These are phyloP conservation scores for Leishmania tropica DNA, from an alignment of 208 protist species.

Conservation along the genomic window DNA sequence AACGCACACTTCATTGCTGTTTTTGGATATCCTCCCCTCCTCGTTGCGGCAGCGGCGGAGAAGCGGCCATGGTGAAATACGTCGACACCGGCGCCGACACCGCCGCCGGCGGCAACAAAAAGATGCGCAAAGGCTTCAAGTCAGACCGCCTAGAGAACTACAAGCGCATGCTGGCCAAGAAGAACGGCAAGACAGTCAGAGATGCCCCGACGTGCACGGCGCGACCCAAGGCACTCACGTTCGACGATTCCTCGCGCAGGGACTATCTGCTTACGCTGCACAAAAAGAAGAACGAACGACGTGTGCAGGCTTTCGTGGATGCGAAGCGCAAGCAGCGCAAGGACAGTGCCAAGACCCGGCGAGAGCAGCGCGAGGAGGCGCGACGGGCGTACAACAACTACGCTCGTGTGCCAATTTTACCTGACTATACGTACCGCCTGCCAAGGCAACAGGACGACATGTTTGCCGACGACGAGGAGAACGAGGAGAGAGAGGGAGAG, in stretches of 20 bases:
- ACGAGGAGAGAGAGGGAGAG: slow-evolving; percentile 23
- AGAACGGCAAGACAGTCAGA: slow-evolving; percentile 44
- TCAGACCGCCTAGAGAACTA: slow-evolving; percentile 81
- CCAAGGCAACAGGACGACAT: slow-evolving; percentile 48
- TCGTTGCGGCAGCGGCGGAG: background rate
- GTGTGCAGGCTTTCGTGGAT: slow-evolving; percentile 87
- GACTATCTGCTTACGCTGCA: slow-evolving; percentile 83
- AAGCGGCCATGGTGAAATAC: slow-evolving; percentile 45
- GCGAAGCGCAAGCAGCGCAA: slow-evolving; percentile 68
- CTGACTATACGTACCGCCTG: slow-evolving; percentile 84
- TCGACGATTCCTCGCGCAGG: slow-evolving; percentile 61
- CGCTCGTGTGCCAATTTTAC: slow-evolving; percentile 82
- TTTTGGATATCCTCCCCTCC: background rate
- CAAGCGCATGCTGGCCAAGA: slow-evolving; percentile 56
- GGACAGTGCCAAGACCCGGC: slow-evolving; percentile 70
- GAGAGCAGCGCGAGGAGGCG: slow-evolving; percentile 83
- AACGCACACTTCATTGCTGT: background rate
- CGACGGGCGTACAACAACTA: slow-evolving; percentile 86
- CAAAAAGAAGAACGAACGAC: slow-evolving; percentile 87
- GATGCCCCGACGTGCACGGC: slow-evolving; percentile 13
- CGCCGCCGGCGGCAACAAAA: slow-evolving; percentile 41
- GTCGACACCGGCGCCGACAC: slow-evolving; percentile 41
- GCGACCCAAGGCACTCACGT: slow-evolving; percentile 44
- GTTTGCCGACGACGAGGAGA: slow-evolving; percentile 29
- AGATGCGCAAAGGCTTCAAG: slow-evolving; percentile 90